Base-by-base conservation (phyloP, 2,329 filamentous ascomycete genomes). In the Phaeosphaeriaceae sp. region DNA sequence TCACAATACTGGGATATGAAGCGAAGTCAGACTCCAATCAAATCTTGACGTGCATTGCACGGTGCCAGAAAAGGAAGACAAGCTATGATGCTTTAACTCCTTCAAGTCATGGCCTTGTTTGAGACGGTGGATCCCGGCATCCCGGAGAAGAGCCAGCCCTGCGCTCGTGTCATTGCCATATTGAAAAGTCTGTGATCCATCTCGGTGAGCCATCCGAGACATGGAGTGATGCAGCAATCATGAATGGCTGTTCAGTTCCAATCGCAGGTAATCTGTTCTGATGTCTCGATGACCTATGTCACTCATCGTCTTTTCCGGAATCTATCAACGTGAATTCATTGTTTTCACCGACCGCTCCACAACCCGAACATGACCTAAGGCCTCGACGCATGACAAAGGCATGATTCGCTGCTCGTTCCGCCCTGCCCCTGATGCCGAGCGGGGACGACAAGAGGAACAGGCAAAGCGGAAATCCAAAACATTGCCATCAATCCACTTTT, bases 381-480 rank as follows among this genome's bases (percentile, higher is more conserved):
- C 25, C 13, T 36, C 31, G 31, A 44, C n/a, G 41, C n/a, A 44
- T 19, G 41, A 44, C 41, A 44, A 25, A 62, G 51, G 33, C 58
- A 59, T 69, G 67, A 71, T 73, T 71, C 61, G 69, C 54, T 55
- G 50, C 54, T 59, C 53, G 54, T 60, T 53, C 63, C 57, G 63
- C 25, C 45, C 20, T 56, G 54, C 68, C 69, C 70, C 62, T 68
- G 70, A 60, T 60, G 53, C 51, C 48, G 56, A 68, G 61, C 63
- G 62, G 65, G 64, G 58, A 54, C 33, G 46, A 47, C 51, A 31
- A 53, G 63, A 71, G 66, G 67, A 70, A 72, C 71, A 71, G 64
- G 67, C 58, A 61, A 67, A 54, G 66, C 68, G 65, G 58, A 56
- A 53, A 45, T 52, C 54, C 56, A 63, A 54, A 53, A 53, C 52